Conservation (phyloP, 2,329 filamentous ascomycete species). For the Bipolaris zeicola region DNA sequence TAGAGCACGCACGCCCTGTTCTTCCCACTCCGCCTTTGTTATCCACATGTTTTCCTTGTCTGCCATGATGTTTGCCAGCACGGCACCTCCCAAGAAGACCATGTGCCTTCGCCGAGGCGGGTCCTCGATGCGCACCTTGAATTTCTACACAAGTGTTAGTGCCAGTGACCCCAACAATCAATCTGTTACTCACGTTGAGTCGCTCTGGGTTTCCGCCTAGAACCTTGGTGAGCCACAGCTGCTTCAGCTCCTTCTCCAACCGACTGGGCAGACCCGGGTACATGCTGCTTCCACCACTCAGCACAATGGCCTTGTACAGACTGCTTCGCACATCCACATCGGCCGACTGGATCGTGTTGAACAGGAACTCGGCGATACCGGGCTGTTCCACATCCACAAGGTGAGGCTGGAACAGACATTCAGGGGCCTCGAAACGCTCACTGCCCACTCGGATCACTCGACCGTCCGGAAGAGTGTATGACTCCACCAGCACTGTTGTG, state of each 20-base stretch:
- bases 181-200: conserved; percentile 63
- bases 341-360: conserved; percentile 97
- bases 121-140: conserved; percentile 99
- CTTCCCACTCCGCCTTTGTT: conserved; percentile 93
- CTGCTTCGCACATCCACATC: conserved; percentile 94
- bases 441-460: conserved; percentile 95
- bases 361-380: conserved; percentile 94
- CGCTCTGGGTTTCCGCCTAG: conserved; percentile 90
- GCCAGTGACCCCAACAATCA: conserved; percentile 5
- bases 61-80: conserved; percentile 97
- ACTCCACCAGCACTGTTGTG: conserved; percentile 95
- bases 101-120: conserved; percentile 95
- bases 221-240: conserved; percentile 94
- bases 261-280: conserved; percentile 94
- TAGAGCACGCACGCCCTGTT: conserved; percentile 81
- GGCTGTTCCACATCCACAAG: conserved; percentile 97
- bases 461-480: conserved; percentile 95
- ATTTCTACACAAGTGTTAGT: conserved; percentile 67
- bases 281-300: conserved; percentile 98
- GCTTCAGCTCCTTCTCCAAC: conserved; percentile 97
- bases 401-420: conserved; percentile 98
- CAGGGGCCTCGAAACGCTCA: conserved; percentile 96
- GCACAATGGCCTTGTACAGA: conserved; percentile 95
- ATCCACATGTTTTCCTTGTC: conserved; percentile 99
- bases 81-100: conserved; percentile 98